A percentile compares a stretch with the other conserved stretches of the same genome.
phyloP scores from a whole-genome alignment of 805 yeast genomes.

The Kuraishia hungarica region DNA sequence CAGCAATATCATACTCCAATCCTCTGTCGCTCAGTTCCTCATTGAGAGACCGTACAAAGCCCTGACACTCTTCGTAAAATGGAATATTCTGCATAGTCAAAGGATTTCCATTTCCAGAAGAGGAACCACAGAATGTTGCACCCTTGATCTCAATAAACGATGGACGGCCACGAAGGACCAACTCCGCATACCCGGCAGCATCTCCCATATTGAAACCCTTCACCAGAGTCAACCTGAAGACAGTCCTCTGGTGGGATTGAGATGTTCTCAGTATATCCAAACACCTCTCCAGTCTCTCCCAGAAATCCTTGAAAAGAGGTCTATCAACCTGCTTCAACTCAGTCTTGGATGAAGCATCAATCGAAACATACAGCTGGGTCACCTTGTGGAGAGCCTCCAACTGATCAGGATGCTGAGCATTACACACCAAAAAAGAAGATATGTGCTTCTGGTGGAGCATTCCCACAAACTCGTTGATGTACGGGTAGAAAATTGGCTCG shows the following conservation, averaged over 20 bases:
- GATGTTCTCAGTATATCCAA: slow-evolving; percentile 66
- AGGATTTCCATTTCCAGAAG: slow-evolving; percentile 76
- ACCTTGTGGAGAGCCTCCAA: slow-evolving; percentile 62
- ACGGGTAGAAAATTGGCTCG: slow-evolving; percentile 90
- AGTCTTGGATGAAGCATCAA: slow-evolving; percentile 84
- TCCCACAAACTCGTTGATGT: slow-evolving; percentile 75
- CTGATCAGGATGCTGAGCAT: slow-evolving; percentile 92
- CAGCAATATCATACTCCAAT: slow-evolving; percentile 72
- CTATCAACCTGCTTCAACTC: slow-evolving; percentile 80
- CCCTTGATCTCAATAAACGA: slow-evolving; percentile 90
- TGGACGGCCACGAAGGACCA: slow-evolving; percentile 75
- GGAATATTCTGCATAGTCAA: slow-evolving; percentile 95
- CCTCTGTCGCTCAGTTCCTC: slow-evolving; percentile 59
- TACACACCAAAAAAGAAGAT: slow-evolving; percentile 85
- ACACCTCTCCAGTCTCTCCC: slow-evolving; percentile 83
- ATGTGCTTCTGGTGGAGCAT: slow-evolving; percentile 75
- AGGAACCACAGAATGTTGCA: slow-evolving; percentile 91
- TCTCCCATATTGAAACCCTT: slow-evolving; percentile 89
- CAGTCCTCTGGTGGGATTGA: slow-evolving; percentile 82
- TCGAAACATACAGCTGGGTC: slow-evolving; percentile 86
- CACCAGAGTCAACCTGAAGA: slow-evolving; percentile 81
- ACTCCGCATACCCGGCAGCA: slow-evolving; percentile 73
- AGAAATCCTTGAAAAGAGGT: slow-evolving; percentile 82
- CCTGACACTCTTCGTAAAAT: slow-evolving; percentile 81
- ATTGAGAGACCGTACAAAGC: slow-evolving; percentile 58